Evolutionary conservation across 2,329 filamentous ascomycete genomes (phyloP).

Genomic region (Pezicula carpinea): DNA sequence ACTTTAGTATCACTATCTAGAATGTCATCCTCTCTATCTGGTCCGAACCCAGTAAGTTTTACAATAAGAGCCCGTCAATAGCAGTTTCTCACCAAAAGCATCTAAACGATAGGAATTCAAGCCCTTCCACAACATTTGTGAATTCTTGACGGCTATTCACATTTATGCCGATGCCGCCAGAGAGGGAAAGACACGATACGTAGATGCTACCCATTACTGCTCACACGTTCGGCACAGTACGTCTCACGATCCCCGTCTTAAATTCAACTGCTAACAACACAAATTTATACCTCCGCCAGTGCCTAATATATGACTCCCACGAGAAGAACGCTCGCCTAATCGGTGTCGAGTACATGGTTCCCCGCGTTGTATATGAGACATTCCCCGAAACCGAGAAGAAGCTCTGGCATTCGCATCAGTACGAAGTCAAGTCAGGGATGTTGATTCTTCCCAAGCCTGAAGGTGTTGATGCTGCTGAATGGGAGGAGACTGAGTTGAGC

Average conservation of each 20-base stretch:
- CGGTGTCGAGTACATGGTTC: slow-evolving; percentile 70
- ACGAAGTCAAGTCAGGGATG: slow-evolving; percentile 71
- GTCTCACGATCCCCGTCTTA: neutral
- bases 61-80: too few relatives aligned
- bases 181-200: slow-evolving; percentile 41
- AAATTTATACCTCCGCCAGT: slow-evolving; percentile 71
- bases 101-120: slow-evolving; percentile 1
- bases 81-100: neutral
- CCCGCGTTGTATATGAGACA: slow-evolving; percentile 58
- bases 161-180: slow-evolving; percentile 66
- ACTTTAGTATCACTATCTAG: too few relatives aligned
- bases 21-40: too few relatives aligned
- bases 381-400: slow-evolving; percentile 62
- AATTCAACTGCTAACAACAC: neutral
- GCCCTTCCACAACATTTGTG: slow-evolving; percentile 50
- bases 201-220: slow-evolving; percentile 81
- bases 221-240: slow-evolving; percentile 53
- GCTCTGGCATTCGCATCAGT: slow-evolving; percentile 63
- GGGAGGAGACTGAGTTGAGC: slow-evolving; percentile 69
- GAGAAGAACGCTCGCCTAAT: slow-evolving; percentile 66
- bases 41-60: too few relatives aligned
- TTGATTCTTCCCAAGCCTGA: slow-evolving; percentile 62
- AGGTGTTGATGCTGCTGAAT: slow-evolving; percentile 49
- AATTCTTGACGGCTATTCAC: slow-evolving; percentile 78
- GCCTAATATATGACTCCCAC: slow-evolving; percentile 73